Conservation (phyloP, 805 yeast genomes). For the Naumovozyma baii region DNA sequence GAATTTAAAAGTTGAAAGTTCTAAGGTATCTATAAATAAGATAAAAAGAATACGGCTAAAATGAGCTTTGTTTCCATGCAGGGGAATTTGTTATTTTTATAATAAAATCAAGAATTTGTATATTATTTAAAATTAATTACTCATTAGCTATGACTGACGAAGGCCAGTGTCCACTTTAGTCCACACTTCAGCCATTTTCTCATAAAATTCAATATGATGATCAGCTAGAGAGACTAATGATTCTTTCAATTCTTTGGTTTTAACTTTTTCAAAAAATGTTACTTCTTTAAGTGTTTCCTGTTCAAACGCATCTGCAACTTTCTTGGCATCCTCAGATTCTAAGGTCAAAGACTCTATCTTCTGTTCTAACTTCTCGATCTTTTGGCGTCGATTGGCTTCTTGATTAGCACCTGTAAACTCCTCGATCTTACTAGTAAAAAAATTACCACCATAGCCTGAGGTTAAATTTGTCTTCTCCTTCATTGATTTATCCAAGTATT, state of each 20-base stretch:
- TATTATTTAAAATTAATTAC: too few species aligned
- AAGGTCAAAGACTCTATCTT: constrained; percentile 40
- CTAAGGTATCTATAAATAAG: background rate
- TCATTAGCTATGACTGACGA: background rate
- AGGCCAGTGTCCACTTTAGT: constrained; percentile 38
- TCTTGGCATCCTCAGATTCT: constrained; percentile 44
- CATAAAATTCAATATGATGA: constrained; percentile 64
- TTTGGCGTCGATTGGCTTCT: constrained; percentile 43
- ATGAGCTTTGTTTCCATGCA: too few species aligned
- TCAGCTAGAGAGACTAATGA: constrained; percentile 67
- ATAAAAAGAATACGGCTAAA: background rate
- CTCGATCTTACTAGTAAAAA: constrained; percentile 47
- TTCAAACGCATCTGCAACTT: constrained; percentile 44
- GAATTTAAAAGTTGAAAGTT: constrained; percentile 4
- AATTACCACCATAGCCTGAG: constrained; percentile 44
- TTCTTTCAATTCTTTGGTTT: constrained; percentile 64
- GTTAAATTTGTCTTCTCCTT: constrained; percentile 50
- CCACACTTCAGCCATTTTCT: constrained; percentile 63
- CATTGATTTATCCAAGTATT: constrained; percentile 63
- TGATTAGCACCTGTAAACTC: constrained; percentile 56
- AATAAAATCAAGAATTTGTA: too few species aligned
- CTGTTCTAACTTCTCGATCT: constrained; percentile 40
- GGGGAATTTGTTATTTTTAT: too few species aligned
- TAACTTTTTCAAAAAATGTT: constrained; percentile 65
- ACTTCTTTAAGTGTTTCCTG: constrained; percentile 49